phyloP scores from a whole-genome alignment of 2,329 filamentous ascomycete genomes.

The Phaeosphaeriaceae sp. region DNA sequence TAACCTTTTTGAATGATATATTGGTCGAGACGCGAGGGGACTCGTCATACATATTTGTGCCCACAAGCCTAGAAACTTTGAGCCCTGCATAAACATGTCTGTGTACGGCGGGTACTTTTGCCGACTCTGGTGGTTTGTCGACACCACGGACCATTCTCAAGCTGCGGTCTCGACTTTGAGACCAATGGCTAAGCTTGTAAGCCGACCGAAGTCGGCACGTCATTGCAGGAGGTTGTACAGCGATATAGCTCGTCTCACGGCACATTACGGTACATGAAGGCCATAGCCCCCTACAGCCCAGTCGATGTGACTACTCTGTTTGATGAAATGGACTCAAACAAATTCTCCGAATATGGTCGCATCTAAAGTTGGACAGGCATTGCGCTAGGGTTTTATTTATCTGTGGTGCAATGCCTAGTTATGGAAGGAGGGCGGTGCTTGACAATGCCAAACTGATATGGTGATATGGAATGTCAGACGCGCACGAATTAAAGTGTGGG shows the following conservation, averaged over 20 bases:
- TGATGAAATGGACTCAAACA: constrained; percentile 5
- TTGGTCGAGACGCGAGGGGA: no score
- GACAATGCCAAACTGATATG: constrained; percentile 20
- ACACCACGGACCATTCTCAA: no score
- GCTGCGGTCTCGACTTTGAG: no score
- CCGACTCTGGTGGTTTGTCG: no score
- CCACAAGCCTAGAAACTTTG: background rate
- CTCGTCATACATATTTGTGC: background rate
- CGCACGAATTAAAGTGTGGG: constrained; percentile 10
- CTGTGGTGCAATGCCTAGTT: constrained; percentile 15
- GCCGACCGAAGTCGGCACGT: no score
- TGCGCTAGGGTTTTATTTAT: constrained; percentile 16
- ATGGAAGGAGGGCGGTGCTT: constrained; percentile 5
- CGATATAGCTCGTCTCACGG: no score
- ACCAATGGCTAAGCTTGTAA: no score
- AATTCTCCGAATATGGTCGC: constrained; percentile 7
- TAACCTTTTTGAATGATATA: no score
- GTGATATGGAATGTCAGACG: constrained; percentile 2
- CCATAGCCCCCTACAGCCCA: background rate
- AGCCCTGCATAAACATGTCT: no score
- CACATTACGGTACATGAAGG: background rate
- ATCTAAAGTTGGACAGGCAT: constrained; percentile 15
- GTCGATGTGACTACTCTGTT: background rate
- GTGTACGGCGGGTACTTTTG: no score
- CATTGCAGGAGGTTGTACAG: no score